Base-by-base conservation (phyloP, 2,329 filamentous ascomycete genomes). In the Colletotrichum lupini region DNA sequence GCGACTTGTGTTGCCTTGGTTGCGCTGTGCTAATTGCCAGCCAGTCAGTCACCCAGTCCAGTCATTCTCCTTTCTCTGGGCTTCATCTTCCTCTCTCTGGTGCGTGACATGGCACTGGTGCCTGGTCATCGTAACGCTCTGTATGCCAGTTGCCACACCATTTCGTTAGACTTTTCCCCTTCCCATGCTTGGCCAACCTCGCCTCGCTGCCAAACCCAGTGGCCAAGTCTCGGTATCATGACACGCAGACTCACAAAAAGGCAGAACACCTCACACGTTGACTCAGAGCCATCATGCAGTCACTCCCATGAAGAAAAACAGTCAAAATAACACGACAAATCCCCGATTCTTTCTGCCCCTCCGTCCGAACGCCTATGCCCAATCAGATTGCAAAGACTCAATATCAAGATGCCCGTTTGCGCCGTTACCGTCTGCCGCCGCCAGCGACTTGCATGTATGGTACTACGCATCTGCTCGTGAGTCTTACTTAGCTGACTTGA, bases 161-260 rank as follows among this genome's bases (percentile, higher is more conserved):
- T 49, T 22, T 19, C 42, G 42, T 49, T 49, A 49, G 42, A 49
- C 19, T 49, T 49, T 49, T 22, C 42, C 42, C 8, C 4, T 22
- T 49, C 42, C 19, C 3, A 19, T 4, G 8, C 42, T 49, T 49
- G 42, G 42, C 19, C 19, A 49, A 49, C 42, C 42, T n/a, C 19
- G 8, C 42, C 42, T 49, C 3, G 42, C 49, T 72, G 35, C 64
- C 46, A 57, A 37, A 37, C 30, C 46, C 24, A 35, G 26, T 12
- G 12, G 4, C 11, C 19, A 12, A 24, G 11, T 46, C 35, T 59
- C 42, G 24, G 26, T 22, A 55, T 55, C 53, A 69, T 56, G 68
- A 62, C 49, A 68, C 63, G 59, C 64, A 68, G 67, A 68, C 49
- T 62, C 22, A 24, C 46, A n/a, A 49, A 49, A 11, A 9, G 42